Base-by-base conservation (phyloP, 2,329 filamentous ascomycete species). In the Teratosphaeria destructans region DNA sequence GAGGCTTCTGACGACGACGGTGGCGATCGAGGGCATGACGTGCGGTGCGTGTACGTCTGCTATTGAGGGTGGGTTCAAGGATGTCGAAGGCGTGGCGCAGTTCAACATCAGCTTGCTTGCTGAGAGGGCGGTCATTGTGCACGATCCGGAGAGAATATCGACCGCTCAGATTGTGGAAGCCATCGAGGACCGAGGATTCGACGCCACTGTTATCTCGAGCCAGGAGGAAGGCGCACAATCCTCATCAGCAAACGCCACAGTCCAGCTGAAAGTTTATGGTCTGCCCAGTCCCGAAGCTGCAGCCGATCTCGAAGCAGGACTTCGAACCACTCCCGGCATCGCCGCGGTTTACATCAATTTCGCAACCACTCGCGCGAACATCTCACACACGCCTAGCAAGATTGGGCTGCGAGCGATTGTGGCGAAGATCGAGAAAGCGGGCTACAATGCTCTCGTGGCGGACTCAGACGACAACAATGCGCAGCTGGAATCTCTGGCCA, bases 41-140 rank as follows among this genome's bases (percentile, higher is more conserved):
- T 97, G 94, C 71, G 93, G 93, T 26, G 90, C 94, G 52, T 99
- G 94, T 74, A 97, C 94, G 0, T 93, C 93, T 1, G 91, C 93
- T 5, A 85, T 97, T 1, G 89, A 96, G 69, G 82, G 84, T 56
- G 90, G 88, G 3, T 94, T 99, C 75, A 83, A 85, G 65, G 83
- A 82, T 63, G 75, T 93, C 1, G 84, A 88, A 10, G 94, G 94
- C 26, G 74, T 97, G 16, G 71, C 90, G 59, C 89, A 91, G 65
- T 96, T 97, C 79, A 96, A 96, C 71, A 95, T 99, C 73, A 96
- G 90, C 74, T 78, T 99, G 65, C 81, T 97, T 35, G 95, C 94
- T 3, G 94, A 97, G 73, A 85, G 93, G 61, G 93, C 92, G 3
- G 88, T 96, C 47, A 85, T 96, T 64, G 82, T 91, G 1, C 93